Evolutionary conservation across 805 yeast species (phyloP).

Genomic region (Yarrowia sp.): DNA sequence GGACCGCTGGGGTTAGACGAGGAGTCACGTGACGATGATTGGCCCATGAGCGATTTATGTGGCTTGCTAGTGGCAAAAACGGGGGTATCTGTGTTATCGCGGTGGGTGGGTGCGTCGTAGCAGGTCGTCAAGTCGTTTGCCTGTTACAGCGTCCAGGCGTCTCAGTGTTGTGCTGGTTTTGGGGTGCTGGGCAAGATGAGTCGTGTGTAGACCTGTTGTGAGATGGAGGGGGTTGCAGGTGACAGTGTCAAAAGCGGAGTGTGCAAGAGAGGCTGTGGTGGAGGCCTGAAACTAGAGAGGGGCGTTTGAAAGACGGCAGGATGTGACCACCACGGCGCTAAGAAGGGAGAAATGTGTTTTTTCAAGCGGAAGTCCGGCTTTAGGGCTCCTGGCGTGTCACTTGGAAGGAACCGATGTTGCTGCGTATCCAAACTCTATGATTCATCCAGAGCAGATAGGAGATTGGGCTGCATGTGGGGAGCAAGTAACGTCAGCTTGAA

Average conservation of each 20-base stretch:
- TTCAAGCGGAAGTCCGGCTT: not conserved
- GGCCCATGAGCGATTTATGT: slow-evolving; percentile 24
- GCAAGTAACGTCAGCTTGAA: slow-evolving; percentile 6
- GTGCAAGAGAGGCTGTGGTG: no score
- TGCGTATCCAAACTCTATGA: slow-evolving; percentile 25
- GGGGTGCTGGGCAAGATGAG: no score
- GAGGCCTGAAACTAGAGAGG: no score
- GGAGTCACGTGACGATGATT: slow-evolving; percentile 18
- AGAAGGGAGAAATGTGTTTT: not conserved
- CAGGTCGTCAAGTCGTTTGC: not conserved
- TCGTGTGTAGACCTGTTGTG: no score
- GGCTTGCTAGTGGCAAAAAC: not conserved
- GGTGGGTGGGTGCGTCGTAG: not conserved
- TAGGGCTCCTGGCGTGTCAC: slow-evolving; percentile 5
- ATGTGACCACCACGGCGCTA: not conserved
- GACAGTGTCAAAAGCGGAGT: no score
- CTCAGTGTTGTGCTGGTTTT: not conserved
- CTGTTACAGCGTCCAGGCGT: no score
- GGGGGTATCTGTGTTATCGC: not conserved
- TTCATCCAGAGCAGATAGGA: slow-evolving; percentile 22
- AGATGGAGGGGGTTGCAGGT: no score
- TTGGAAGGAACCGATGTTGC: slow-evolving; percentile 14
- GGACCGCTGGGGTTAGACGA: slow-evolving; percentile 24
- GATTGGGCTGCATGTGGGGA: slow-evolving; percentile 23
- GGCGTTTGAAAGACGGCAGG: not conserved